phyloP scores from a whole-genome alignment of 208 protist species.

The Jaenimonas drosophilae region DNA sequence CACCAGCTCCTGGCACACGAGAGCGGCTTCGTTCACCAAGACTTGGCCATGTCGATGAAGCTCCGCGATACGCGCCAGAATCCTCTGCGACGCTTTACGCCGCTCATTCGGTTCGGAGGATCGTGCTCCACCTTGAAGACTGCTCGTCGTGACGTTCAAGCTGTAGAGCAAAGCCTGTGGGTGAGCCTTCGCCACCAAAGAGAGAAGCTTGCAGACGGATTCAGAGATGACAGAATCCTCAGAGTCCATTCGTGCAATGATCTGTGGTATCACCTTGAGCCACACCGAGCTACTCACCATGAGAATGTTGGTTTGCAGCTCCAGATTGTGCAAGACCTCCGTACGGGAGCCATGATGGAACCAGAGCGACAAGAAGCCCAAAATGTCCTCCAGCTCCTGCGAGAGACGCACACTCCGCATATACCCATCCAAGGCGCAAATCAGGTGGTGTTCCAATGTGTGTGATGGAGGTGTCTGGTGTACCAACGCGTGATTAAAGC shows the following conservation, averaged over 20 bases:
- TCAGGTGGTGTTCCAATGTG: slow-evolving; percentile 49
- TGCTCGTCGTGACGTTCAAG: slow-evolving; percentile 95
- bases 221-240: slow-evolving; percentile 76
- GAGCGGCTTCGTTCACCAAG: slow-evolving; percentile 92
- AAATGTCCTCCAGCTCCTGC: slow-evolving; percentile 93
- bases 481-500: slow-evolving; percentile 90
- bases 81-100: slow-evolving; percentile 60
- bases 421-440: slow-evolving; percentile 92
- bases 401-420: slow-evolving; percentile 85
- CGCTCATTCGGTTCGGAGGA: slow-evolving; percentile 39
- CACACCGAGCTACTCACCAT: slow-evolving; percentile 96
- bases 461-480: slow-evolving; percentile 7
- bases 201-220: slow-evolving; percentile 91
- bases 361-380: slow-evolving; percentile 98
- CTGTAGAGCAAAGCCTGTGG: slow-evolving; percentile 99
- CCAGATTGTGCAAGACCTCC: slow-evolving; percentile 37
- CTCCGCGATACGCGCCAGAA: slow-evolving; percentile 66
- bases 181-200: slow-evolving; percentile 93
- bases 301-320: slow-evolving; percentile 82
- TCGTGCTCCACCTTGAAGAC: slow-evolving; percentile 12
- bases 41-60: slow-evolving; percentile 73
- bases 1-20: slow-evolving; percentile 97
- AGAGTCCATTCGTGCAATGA: slow-evolving; percentile 97
- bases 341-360: slow-evolving; percentile 85
- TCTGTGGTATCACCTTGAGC: slow-evolving; percentile 99